Base-by-base conservation (phyloP, 176 grass and related monocot genomes). In the Carex parvula region DNA sequence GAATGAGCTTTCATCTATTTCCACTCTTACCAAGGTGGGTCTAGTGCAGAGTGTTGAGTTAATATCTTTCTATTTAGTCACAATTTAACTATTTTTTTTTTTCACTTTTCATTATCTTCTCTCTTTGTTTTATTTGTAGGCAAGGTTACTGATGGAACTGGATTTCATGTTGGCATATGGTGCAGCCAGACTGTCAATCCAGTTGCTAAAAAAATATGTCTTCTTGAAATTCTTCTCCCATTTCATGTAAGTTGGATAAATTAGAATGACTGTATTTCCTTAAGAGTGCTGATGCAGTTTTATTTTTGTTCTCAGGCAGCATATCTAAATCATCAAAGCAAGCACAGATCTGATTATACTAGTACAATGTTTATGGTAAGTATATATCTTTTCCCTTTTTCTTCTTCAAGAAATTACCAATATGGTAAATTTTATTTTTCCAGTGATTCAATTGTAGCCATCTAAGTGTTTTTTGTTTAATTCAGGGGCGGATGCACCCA, bases 161-260 rank as follows among this genome's bases (percentile, higher is more conserved):
- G 90, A 91, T 78, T 93, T 88, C 81, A 91, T 98, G 86, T 64
- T 98, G 73, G 88, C 92, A 50, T 91, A 98, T 91, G 95, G 95
- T 52, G 89, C 92, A 26, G 95, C 92, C 73, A 85, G 55, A 24
- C 88, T 90, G 84, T 94, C 91, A 42, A 55, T 98, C 88, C 80
- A 56, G 60, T 91, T 93, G 20, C 95, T 98, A 72, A 87, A 83
- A 54, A 91, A 90, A 87, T 98, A 93, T 54, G 88, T 87, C 85
- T 98, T 78, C 92, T 98, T 53, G 85, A 93, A 88, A 84, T 94
- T 74, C 90, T 98, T 67, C 84, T 98, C 21, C 95, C 95, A 78
- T 90, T 98, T 71, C 95, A 98, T 84, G 92, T 98, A 86, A 82
- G 76, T 97, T 64, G 46, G 29, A 63, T 73, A 56, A 54, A 26